Evolutionary conservation across 2,329 filamentous ascomycete genomes (phyloP), one percentile per base, ranked within the genome.

Genomic region (Exophiala sideris): DNA sequence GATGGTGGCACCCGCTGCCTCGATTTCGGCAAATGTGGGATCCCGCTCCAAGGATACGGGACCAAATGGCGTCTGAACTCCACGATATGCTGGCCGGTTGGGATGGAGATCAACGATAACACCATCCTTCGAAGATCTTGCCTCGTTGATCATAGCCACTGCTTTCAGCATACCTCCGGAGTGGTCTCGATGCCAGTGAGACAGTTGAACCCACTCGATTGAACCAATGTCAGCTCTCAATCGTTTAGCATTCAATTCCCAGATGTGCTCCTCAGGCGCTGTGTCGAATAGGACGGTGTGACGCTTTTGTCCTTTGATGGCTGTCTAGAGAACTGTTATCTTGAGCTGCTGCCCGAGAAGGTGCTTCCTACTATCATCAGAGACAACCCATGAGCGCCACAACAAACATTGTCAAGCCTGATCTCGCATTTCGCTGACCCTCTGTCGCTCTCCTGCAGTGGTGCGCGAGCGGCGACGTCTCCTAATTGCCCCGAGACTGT

Each of bases 151-250:
- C 70, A 76, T 70, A 14, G 67, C 63, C 41, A 82, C 67, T n/a
- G 79, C 77, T 41, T 69, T 69, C 16, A 75, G 65, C 66, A 83
- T 70, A 4, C 79, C 78, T n/a, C 75, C 77, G 21, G 77, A 79
- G 58, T 82, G 77, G 57, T 82, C 77, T 36, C 79, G 72, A 66
- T 82, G 77, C 79, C 79, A 80, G 60, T 80, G 76, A 4, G 76
- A 78, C 20, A 81, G 65, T 45, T 79, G 71, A 16, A 80, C 72
- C 11, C 73, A 53, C 57, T 80, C 78, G 20, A 82, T 67, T 0
- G 64, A 59, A 1, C 70, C 65, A 3, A 79, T 64, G 59, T 78
- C 69, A 1, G 73, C 66, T 21, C 68, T 64, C 14, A 80, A 63
- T 1, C 78, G 69, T 3, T 66, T 71, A 3, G 69, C 72, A 57